phyloP scores from a whole-genome alignment of 2,329 filamentous ascomycete genomes.

The Cladosporium sp. region DNA sequence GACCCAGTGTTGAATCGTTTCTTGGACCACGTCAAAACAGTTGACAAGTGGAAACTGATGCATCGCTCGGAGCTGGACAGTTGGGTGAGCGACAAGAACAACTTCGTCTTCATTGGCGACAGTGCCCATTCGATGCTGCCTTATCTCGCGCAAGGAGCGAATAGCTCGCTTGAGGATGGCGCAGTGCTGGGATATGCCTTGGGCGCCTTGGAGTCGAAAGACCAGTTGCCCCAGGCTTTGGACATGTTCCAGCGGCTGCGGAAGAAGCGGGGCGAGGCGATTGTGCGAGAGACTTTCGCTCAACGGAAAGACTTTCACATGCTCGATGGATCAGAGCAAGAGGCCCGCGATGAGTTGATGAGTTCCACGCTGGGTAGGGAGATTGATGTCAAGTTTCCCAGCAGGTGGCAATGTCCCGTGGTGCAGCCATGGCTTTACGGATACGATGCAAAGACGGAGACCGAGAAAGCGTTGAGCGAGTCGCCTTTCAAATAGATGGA shows the following conservation, averaged over 20 bases:
- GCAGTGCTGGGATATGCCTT: conserved; percentile 57
- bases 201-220: conserved; percentile 40
- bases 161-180: conserved; percentile 62
- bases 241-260: conserved; percentile 41
- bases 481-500: background rate
- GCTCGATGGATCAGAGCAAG: conserved; percentile 50
- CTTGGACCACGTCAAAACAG: conserved; percentile 47
- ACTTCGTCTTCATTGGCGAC: conserved; percentile 50
- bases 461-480: conserved; percentile 26
- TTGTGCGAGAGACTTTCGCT: conserved; percentile 58
- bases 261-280: conserved; percentile 46
- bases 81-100: conserved; percentile 50
- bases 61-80: conserved; percentile 46
- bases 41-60: conserved; percentile 67
- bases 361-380: conserved; percentile 49
- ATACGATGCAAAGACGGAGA: conserved; percentile 55
- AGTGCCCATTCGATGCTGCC: conserved; percentile 60
- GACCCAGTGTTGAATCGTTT: conserved; percentile 51
- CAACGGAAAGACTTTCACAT: conserved; percentile 38
- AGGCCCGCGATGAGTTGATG: conserved; percentile 53
- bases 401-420: conserved; percentile 56
- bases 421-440: conserved; percentile 60
- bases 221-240: conserved; percentile 36
- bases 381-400: conserved; percentile 52
- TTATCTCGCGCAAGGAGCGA: conserved; percentile 54